Percentiles rank a stretch among this genome's conserved stretches.
Evolutionary conservation across 345 rosid species (phyloP).

Genomic region (Euphorbia tirucalli): DNA sequence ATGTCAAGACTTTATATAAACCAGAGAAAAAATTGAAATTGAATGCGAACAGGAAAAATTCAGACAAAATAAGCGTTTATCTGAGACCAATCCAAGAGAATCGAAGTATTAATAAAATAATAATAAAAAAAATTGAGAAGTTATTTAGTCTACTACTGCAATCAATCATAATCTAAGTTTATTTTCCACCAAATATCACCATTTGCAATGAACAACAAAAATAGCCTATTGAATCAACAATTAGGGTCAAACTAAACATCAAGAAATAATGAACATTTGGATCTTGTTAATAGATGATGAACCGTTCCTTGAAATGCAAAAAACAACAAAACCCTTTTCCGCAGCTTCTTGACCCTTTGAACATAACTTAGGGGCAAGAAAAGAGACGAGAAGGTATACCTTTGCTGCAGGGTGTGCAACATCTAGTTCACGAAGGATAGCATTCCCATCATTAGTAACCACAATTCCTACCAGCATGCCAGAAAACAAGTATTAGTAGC

Average conservation of each 20-base stretch:
- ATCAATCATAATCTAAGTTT: background rate
- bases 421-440: conserved; percentile 87
- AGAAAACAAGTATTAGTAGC: background rate
- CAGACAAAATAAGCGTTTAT: background rate
- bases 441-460: conserved; percentile 95
- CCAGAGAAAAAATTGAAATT: background rate
- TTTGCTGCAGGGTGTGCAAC: conserved; percentile 96
- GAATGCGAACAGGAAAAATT: background rate
- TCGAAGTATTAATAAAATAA: background rate
- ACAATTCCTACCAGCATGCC: conserved; percentile 57
- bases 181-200: background rate
- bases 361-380: background rate
- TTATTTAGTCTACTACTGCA: background rate
- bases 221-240: background rate
- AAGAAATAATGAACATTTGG: background rate
- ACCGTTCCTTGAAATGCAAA: background rate
- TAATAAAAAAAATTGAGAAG: background rate
- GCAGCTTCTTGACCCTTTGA: background rate
- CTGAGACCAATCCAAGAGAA: background rate
- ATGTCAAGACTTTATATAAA: background rate
- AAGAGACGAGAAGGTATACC: conserved; percentile 26
- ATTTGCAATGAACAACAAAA: background rate
- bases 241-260: background rate
- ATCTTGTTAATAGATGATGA: background rate
- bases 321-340: no score